A percentile compares a stretch with the other conserved stretches of the same genome.
Conservation (phyloP, 345 rosid species). For the Conringia planisiliqua region DNA sequence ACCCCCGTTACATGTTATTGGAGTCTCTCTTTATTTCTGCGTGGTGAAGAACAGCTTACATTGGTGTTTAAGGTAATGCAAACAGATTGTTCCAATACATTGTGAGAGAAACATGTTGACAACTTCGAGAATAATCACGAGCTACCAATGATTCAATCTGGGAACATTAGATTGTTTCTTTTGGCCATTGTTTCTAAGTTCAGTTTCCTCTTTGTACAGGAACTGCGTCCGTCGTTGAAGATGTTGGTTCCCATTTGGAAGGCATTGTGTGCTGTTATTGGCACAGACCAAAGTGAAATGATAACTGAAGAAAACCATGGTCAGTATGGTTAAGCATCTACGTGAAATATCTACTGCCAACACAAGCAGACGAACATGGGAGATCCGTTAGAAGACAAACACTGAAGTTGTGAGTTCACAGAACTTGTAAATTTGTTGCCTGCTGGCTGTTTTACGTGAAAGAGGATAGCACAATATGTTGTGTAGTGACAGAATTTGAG, state of each 20-base stretch:
- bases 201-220: slow-evolving; percentile 36
- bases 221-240: slow-evolving; percentile 66
- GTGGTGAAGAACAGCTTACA: slow-evolving; percentile 59
- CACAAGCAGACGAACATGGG: background rate
- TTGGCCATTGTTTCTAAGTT: background rate
- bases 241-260: slow-evolving; percentile 83
- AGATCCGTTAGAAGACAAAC: background rate
- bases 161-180: background rate
- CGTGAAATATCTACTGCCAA: background rate
- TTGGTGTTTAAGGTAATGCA: slow-evolving; percentile 66
- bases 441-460: background rate
- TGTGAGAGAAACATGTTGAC: background rate
- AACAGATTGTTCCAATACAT: background rate
- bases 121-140: background rate
- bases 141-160: background rate
- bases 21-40: slow-evolving; percentile 66
- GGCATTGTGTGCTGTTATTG: slow-evolving; percentile 54
- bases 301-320: slow-evolving; percentile 12
- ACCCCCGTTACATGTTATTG: slow-evolving; percentile 83
- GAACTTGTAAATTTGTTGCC: background rate
- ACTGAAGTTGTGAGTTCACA: background rate
- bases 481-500: background rate
- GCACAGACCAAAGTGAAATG: slow-evolving; percentile 28
- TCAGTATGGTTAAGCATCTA: background rate
- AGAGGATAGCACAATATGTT: background rate